Evolutionary conservation across 306 rosid species (phyloP), one percentile per base, ranked within the genome.

Genomic region (Betula pendula): DNA sequence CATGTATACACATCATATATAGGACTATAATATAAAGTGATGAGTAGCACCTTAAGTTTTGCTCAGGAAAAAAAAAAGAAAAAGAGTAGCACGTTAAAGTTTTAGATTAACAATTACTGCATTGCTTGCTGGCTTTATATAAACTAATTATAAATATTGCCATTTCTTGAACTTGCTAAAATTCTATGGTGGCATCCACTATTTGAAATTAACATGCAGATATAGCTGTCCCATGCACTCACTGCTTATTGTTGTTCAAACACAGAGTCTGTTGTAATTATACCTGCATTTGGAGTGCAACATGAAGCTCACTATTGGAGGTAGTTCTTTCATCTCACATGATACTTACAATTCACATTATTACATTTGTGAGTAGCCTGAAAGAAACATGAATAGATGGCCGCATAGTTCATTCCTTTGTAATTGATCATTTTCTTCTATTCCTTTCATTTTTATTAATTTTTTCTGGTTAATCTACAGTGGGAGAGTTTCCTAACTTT

Each of bases 261-360:
- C 69, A 70, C 92, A 90, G 95, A 92, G 85, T 89, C 92, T 47
- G 90, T 94, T 35, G 82, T 92, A 65, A 82, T 92, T 78, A 85
- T 94, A 86, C 95, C 97, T 11, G 89, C 93, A 74, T 88, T 92
- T 62, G 93, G 98, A 56, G 93, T 92, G 75, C 97, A 94, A 81
- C 95, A 92, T 63, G 96, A 90, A 79, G 90, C 93, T 80, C 91
- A 88, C 77, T 89, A 82, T 79, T 48, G 42, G 70, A 87, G 98
- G 98, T 94, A 73, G 67, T 24, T 48, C 73, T 71, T 63, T 63
- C 83, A 65, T 65, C 45, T 33, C 45, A 35, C 14, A 35, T 44
- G 52, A 66, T 68, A n/a, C 76, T 35, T 62, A 1, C 33, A 45
- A 70, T 33, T 73, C 60, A 38, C 31, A 0, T 29, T 29, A 65